Evolutionary conservation across 305 asterid species (phyloP).

Genomic region (Rubia peregrina): DNA sequence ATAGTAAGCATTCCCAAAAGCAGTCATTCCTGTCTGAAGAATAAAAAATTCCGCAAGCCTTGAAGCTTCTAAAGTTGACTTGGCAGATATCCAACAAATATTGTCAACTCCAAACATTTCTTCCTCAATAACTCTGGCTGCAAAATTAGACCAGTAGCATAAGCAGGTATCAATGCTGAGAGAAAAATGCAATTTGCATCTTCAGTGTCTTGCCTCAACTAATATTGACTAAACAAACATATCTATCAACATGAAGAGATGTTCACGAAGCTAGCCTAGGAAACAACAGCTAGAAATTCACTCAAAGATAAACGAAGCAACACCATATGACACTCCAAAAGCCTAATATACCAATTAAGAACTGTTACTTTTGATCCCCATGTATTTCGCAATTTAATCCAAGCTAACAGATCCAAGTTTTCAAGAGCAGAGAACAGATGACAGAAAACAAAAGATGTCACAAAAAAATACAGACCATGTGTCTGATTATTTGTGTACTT

Average conservation of each 20-base stretch:
- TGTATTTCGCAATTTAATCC: background rate
- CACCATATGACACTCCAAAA: background rate
- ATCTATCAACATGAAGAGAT: background rate
- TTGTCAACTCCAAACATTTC: slow-evolving; percentile 90
- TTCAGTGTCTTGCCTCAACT: background rate
- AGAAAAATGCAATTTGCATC: slow-evolving; percentile 7
- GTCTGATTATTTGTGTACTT: background rate
- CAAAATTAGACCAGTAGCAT: slow-evolving; percentile 27
- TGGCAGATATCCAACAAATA: slow-evolving; percentile 93
- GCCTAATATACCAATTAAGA: background rate
- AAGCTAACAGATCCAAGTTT: background rate
- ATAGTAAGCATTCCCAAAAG: slow-evolving; percentile 87
- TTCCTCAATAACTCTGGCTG: slow-evolving; percentile 98
- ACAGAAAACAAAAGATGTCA: background rate
- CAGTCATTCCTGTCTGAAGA: slow-evolving; percentile 94
- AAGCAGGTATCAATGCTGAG: slow-evolving; percentile 12
- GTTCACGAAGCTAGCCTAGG: background rate
- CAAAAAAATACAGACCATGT: background rate
- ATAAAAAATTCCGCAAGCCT: slow-evolving; percentile 73
- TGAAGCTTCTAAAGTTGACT: slow-evolving; percentile 84
- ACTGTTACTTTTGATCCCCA: background rate
- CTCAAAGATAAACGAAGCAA: background rate
- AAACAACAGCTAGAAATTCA: background rate
- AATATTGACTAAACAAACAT: background rate
- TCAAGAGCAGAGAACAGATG: background rate